Conservation (phyloP, 2,329 filamentous ascomycete species). For the Passalora sequoiae region DNA sequence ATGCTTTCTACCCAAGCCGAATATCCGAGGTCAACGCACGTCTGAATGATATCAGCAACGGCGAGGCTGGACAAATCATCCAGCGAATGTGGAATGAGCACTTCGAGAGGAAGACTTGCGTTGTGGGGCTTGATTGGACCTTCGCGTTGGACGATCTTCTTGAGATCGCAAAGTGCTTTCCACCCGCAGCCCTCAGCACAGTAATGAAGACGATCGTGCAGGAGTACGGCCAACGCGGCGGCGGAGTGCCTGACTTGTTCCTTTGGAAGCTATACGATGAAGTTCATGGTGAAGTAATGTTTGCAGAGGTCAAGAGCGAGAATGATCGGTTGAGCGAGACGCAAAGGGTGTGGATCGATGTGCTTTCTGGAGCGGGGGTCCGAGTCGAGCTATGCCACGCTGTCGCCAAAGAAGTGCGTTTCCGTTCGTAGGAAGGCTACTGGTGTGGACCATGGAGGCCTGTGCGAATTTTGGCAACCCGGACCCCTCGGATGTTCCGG, state of each 20-base stretch:
- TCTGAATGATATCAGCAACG: conserved; percentile 81
- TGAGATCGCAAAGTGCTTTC: conserved; percentile 74
- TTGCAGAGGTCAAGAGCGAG: conserved; percentile 49
- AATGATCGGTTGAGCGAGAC: conserved; percentile 95
- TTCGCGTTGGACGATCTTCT: conserved; percentile 73
- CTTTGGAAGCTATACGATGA: conserved; percentile 61
- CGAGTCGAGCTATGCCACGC: conserved; percentile 74
- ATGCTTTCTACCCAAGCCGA: conserved; percentile 83
- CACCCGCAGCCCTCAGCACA: conserved; percentile 70
- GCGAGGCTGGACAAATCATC: conserved; percentile 63
- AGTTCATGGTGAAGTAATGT: conserved; percentile 34
- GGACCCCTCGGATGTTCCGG: background rate
- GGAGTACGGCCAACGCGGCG: conserved; percentile 80
- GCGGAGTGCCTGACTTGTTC: conserved; percentile 87
- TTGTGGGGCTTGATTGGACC: conserved; percentile 89
- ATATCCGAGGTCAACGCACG: conserved; percentile 84
- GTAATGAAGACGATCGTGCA: conserved; percentile 93
- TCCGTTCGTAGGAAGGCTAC: background rate
- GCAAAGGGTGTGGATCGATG: conserved; percentile 94
- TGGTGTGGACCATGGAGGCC: background rate
- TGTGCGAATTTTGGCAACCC: background rate
- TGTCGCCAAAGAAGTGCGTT: conserved; percentile 51
- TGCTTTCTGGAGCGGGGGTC: conserved; percentile 77
- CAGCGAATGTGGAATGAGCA: conserved; percentile 64
- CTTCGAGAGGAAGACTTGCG: conserved; percentile 67